Evolutionary conservation across 2,329 filamentous ascomycete genomes (phyloP), one percentile per base, ranked within the genome.

Genomic region (Cryphonectria nitschkei): DNA sequence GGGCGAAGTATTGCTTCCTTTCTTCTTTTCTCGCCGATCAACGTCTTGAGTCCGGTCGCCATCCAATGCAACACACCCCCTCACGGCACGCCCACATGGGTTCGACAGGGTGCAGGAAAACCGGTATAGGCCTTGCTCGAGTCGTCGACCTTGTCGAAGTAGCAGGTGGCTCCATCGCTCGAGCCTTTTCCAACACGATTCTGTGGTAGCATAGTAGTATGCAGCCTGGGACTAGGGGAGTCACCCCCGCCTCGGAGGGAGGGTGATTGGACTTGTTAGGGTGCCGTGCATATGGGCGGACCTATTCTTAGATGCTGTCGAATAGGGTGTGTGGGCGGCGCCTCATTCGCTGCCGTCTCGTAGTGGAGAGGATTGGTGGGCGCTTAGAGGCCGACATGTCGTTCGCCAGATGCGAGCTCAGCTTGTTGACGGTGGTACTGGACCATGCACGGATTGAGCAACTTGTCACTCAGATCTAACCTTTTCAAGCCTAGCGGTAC

Each of bases 291-390:
- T 56, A 54, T 41, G 43, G 32, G 9, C 60, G 14, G 22, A 26
- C 41, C 67, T 56, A 68, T 64, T 41, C 61, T 64, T 68, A 68
- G 67, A 68, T 60, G 32, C 34, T 14, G 52, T 68, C 67, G 7
- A 62, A 54, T 26, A 63, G 37, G 22, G n/a, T 16, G 32, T 32
- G 26, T 39, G 19, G 41, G 39, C 11, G 19, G 26, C 19, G 60
- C 43, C 16, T 68, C 29, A 68, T 68, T 68, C 43, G 66, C 56
- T 62, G 61, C 67, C 60, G 43, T 65, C 63, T 56, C 58, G 56
- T 67, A 60, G 66, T 56, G 39, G 41, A 50, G 61, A 37, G 41
- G 50, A 43, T 58, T 70, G 63, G 43, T 68, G 63, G 64, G 66
- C 54, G 64, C 60, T 54, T 70, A 67, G 64, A 58, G 68, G 63